Percentiles rank a stretch among this genome's conserved stretches.
phyloP scores from a whole-genome alignment of 1,139 yeast species.

The Magnusiomyces suaveolens region DNA sequence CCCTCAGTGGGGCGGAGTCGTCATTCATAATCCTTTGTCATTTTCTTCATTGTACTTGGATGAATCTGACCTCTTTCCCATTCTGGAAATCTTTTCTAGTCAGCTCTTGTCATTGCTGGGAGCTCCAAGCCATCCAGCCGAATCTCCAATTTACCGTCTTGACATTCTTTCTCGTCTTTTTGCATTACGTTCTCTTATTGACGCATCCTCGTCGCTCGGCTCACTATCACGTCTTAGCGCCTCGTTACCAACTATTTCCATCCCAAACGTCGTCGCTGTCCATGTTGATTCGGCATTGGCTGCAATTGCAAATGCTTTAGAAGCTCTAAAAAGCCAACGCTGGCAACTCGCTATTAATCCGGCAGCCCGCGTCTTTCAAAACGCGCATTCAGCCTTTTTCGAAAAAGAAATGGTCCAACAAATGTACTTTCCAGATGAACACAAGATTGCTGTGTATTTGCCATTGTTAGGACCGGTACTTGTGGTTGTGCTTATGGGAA shows the following conservation, averaged over 20 bases:
- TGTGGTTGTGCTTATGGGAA: conserved; percentile 57
- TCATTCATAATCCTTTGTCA: conserved; percentile 22
- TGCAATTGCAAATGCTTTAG: conserved; percentile 33
- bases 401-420: conserved; percentile 94
- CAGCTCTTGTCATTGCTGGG: conserved; percentile 72
- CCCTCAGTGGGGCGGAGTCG: conserved; percentile 82
- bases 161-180: conserved; percentile 57
- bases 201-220: conserved; percentile 49
- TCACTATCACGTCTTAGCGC: conserved; percentile 61
- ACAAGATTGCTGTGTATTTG: conserved; percentile 82
- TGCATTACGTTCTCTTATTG: conserved; percentile 42
- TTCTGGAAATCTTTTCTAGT: conserved; percentile 60
- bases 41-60: conserved; percentile 25
- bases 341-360: conserved; percentile 43
- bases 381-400: conserved; percentile 73
- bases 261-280: conserved; percentile 55
- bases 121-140: conserved; percentile 42
- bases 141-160: conserved; percentile 51
- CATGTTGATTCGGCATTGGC: conserved; percentile 40
- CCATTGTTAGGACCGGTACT: conserved; percentile 81
- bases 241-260: conserved; percentile 67
- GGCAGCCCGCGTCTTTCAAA: conserved; percentile 47
- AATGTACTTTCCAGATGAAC: conserved; percentile 89
- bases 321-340: conserved; percentile 24
- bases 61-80: conserved; percentile 43